These are phyloP conservation scores for Pseudogymnoascus sp. DNA, from an alignment of 2,329 filamentous ascomycete species.

Conservation along the genomic window DNA sequence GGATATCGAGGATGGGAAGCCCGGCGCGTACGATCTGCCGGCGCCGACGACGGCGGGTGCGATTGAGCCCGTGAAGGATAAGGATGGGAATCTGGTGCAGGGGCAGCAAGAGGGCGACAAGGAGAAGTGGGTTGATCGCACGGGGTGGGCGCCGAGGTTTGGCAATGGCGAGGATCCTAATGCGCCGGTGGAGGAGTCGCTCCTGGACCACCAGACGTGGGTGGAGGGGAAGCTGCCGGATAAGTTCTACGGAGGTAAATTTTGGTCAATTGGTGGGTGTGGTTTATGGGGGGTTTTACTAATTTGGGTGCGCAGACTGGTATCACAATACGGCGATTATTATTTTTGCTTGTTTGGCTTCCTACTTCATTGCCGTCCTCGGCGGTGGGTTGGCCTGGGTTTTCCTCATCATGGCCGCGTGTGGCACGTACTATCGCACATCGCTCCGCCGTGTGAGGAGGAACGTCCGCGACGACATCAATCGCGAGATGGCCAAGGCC, in stretches of 20 bases:
- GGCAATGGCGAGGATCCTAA: slow-evolving; percentile 54
- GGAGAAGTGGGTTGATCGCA: slow-evolving; percentile 45
- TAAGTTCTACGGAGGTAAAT: slow-evolving; percentile 76
- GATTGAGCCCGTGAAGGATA: slow-evolving; percentile 38
- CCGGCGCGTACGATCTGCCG: slow-evolving; percentile 68
- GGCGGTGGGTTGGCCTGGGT: slow-evolving; percentile 92
- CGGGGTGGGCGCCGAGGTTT: slow-evolving; percentile 85
- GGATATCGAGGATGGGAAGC: slow-evolving; percentile 64
- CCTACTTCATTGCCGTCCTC: slow-evolving; percentile 81
- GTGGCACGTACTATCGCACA: slow-evolving; percentile 92
- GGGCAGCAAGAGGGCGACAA: slow-evolving; percentile 45
- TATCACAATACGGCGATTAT: slow-evolving; percentile 97
- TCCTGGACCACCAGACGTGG: slow-evolving; percentile 82
- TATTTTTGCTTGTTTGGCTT: slow-evolving; percentile 79
- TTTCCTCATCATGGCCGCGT: slow-evolving; percentile 83
- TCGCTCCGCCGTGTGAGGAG: slow-evolving; percentile 87
- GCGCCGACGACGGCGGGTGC: slow-evolving; percentile 62
- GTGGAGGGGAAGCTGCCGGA: slow-evolving; percentile 78
- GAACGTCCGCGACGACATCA: slow-evolving; percentile 92
- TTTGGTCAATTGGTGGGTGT: neutral
- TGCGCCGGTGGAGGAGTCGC: slow-evolving; percentile 46
- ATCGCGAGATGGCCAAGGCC: slow-evolving; percentile 78
- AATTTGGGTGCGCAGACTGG: slow-evolving; percentile 57
- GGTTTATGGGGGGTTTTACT: slow-evolving; percentile 7
- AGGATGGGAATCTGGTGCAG: slow-evolving; percentile 41